Conservation (phyloP, 805 yeast genomes). For the Grigorovia humatica region DNA sequence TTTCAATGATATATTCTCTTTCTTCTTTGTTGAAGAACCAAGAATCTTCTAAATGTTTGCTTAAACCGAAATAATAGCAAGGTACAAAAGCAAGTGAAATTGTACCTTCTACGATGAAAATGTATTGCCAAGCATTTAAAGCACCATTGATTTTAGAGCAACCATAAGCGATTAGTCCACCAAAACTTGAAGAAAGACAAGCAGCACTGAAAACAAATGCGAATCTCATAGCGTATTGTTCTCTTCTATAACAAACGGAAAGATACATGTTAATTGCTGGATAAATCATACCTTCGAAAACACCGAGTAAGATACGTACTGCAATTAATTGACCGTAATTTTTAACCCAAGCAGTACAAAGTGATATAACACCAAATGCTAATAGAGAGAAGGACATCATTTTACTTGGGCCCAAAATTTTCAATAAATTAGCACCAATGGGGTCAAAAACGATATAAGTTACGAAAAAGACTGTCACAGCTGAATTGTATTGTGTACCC, state of each 20-base stretch:
- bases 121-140: slow-evolving; percentile 41
- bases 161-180: slow-evolving; percentile 44
- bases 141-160: slow-evolving; percentile 33
- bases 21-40: slow-evolving; percentile 36
- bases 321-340: slow-evolving; percentile 36
- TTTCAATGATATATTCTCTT: slow-evolving; percentile 26
- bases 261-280: slow-evolving; percentile 40
- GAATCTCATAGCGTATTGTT: slow-evolving; percentile 39
- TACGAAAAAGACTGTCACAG: slow-evolving; percentile 37
- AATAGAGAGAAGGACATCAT: slow-evolving; percentile 27
- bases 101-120: slow-evolving; percentile 42
- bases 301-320: slow-evolving; percentile 40
- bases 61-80: slow-evolving; percentile 29
- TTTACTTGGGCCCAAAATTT: slow-evolving; percentile 30
- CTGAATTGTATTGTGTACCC: slow-evolving; percentile 33
- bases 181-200: slow-evolving; percentile 45
- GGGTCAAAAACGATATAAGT: slow-evolving; percentile 35
- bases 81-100: slow-evolving; percentile 33
- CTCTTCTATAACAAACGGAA: slow-evolving; percentile 37
- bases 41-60: slow-evolving; percentile 31
- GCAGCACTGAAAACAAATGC: slow-evolving; percentile 43
- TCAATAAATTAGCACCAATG: slow-evolving; percentile 31
- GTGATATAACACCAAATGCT: slow-evolving; percentile 32
- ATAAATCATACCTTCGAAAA: slow-evolving; percentile 42
- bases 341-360: slow-evolving; percentile 34